Percentiles rank a stretch among this genome's conserved stretches.
Conservation (phyloP, 768 basidiomycete species). For the Mycena rebaudengoi region DNA sequence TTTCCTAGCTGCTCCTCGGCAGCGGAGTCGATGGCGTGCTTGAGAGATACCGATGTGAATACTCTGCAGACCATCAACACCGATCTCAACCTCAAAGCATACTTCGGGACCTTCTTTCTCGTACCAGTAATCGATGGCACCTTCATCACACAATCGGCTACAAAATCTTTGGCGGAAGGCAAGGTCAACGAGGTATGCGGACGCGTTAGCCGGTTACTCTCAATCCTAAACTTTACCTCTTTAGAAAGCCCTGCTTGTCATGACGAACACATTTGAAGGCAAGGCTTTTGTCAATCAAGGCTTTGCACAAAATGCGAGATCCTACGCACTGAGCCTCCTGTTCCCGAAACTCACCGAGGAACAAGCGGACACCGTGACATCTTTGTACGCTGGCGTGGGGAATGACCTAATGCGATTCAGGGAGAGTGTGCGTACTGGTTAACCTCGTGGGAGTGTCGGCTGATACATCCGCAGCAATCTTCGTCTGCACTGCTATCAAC, state of each 20-base stretch:
- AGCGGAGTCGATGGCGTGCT: constrained; percentile 18
- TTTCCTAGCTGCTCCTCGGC: constrained; percentile 30
- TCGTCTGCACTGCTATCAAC: constrained; percentile 42
- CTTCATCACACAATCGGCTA: constrained; percentile 44
- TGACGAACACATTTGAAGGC: constrained; percentile 44
- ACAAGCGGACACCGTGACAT: constrained; percentile 10
- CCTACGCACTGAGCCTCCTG: constrained; percentile 32
- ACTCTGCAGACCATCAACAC: constrained; percentile 37
- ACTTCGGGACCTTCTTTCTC: constrained; percentile 40
- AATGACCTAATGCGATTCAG: constrained; percentile 25
- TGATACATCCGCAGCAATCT: constrained; percentile 34
- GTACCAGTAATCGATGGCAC: constrained; percentile 47
- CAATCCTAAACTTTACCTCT: not conserved
- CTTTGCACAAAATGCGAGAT: constrained; percentile 18
- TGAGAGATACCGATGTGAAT: constrained; percentile 29
- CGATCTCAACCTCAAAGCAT: constrained; percentile 31
- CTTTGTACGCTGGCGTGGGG: constrained; percentile 28
- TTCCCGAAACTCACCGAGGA: constrained; percentile 30
- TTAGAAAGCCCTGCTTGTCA: constrained; percentile 31
- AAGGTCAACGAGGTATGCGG: constrained; percentile 41
- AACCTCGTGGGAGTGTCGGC: too few relatives aligned
- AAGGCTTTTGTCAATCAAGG: constrained; percentile 32
- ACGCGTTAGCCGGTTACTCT: not conserved
- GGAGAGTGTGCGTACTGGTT: constrained; percentile 34
- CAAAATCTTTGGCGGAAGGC: constrained; percentile 34